These are phyloP conservation scores for Didymella keratinophila DNA, from an alignment of 2,329 filamentous ascomycete species.

Conservation along the genomic window DNA sequence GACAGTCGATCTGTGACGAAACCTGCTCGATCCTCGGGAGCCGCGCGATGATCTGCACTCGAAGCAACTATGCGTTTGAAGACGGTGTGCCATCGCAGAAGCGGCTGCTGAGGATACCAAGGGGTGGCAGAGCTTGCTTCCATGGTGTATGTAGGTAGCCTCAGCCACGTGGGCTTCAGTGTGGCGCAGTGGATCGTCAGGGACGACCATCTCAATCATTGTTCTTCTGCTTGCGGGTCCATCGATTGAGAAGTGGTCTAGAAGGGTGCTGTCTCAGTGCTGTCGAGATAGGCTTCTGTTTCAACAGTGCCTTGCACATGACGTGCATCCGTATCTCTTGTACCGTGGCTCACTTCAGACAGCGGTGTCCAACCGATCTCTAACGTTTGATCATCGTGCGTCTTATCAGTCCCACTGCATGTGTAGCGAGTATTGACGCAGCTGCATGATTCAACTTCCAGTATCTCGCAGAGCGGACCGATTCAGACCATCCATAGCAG, in stretches of 20 bases:
- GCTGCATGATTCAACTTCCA: conserved; percentile 9
- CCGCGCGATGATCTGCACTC: neutral
- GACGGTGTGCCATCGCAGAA: neutral
- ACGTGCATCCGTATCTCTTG: neutral
- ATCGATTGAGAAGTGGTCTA: neutral
- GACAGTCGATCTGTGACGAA: neutral
- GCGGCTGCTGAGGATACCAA: neutral
- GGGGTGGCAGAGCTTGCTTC: neutral
- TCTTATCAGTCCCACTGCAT: conserved; percentile 11
- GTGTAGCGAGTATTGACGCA: conserved; percentile 12
- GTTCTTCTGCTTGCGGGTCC: neutral
- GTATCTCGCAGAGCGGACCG: conserved; percentile 11
- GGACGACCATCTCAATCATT: neutral
- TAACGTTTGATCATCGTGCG: neutral
- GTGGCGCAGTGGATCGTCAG: neutral
- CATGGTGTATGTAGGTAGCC: neutral
- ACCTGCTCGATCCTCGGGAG: neutral
- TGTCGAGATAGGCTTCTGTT: conserved; percentile 7
- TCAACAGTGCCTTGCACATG: conserved; percentile 6
- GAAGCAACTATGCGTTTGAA: neutral
- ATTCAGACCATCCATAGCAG: conserved; percentile 10
- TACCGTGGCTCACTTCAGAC: neutral
- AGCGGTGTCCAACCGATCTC: neutral
- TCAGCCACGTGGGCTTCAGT: neutral
- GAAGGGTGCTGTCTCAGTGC: neutral